These are phyloP conservation scores for Acacia crassicarpa DNA, from an alignment of 306 rosid genomes.

Conservation along the genomic window DNA sequence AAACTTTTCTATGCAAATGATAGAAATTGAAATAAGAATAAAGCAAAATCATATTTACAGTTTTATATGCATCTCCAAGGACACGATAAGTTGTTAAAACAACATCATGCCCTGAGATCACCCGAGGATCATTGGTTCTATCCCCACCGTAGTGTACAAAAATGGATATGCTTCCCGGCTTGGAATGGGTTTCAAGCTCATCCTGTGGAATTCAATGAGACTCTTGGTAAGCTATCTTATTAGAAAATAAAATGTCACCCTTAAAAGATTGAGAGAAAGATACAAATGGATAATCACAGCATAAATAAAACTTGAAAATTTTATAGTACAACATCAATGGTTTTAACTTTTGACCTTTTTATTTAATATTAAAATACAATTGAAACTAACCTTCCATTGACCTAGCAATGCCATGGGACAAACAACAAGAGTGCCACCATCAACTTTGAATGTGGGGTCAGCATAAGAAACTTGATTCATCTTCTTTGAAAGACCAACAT, in stretches of 20 bases:
- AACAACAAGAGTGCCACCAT: constrained; percentile 83
- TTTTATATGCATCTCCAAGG: constrained; percentile 52
- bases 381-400: constrained; percentile 78
- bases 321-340: not conserved
- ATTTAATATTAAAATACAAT: not conserved
- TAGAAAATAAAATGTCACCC: constrained; percentile 3
- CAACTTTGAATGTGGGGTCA: constrained; percentile 24
- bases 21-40: not conserved
- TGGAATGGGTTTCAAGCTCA: constrained; percentile 82
- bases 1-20: not conserved
- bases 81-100: constrained; percentile 87
- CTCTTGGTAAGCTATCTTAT: constrained; percentile 24
- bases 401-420: constrained; percentile 93
- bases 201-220: constrained; percentile 53
- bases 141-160: constrained; percentile 84
- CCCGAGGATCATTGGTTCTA: constrained; percentile 51
- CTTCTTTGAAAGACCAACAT: constrained; percentile 25
- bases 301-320: not conserved
- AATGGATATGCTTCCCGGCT: constrained; percentile 55
- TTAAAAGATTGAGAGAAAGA: not conserved
- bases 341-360: not conserved
- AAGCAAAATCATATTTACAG: constrained; percentile 48
- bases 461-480: constrained; percentile 8
- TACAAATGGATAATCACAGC: not conserved
- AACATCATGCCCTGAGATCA: constrained; percentile 64